These are phyloP conservation scores for Diaporthe citrichinensis DNA, from an alignment of 2,329 filamentous ascomycete species.

Conservation along the genomic window DNA sequence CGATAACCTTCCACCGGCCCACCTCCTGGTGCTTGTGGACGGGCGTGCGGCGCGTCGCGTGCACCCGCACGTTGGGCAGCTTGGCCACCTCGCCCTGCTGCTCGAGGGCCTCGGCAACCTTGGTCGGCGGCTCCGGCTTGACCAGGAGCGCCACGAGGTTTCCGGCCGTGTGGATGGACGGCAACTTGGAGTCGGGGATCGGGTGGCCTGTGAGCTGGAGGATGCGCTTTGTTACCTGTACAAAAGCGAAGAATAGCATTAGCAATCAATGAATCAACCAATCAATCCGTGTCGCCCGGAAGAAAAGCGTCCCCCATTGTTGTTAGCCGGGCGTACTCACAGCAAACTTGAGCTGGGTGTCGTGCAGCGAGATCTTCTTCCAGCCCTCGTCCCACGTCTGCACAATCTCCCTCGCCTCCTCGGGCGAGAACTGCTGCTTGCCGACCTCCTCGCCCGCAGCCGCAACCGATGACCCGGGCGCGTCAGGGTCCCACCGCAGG, in stretches of 20 bases:
- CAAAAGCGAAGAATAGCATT: slow-evolving; percentile 11
- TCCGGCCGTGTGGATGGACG: slow-evolving; percentile 66
- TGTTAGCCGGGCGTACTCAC: slow-evolving; percentile 61
- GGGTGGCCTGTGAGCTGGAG: slow-evolving; percentile 85
- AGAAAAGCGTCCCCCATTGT: background rate
- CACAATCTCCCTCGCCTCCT: slow-evolving; percentile 59
- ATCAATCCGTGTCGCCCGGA: background rate
- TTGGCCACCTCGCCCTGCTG: slow-evolving; percentile 60
- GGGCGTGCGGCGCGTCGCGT: slow-evolving; percentile 74
- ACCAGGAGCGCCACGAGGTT: slow-evolving; percentile 68
- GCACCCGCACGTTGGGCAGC: slow-evolving; percentile 80
- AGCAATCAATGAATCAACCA: slow-evolving; percentile 29
- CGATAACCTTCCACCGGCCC: slow-evolving; percentile 56
- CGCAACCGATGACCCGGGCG: slow-evolving; percentile 6
- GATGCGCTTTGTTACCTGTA: slow-evolving; percentile 84
- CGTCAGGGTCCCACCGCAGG: slow-evolving; percentile 43
- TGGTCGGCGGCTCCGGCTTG: slow-evolving; percentile 68
- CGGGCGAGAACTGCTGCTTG: slow-evolving; percentile 46
- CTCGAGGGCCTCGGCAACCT: slow-evolving; percentile 74
- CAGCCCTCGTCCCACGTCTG: slow-evolving; percentile 68
- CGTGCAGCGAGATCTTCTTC: slow-evolving; percentile 69
- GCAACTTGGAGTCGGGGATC: slow-evolving; percentile 79
- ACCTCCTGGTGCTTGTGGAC: slow-evolving; percentile 59
- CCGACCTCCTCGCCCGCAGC: slow-evolving; percentile 43
- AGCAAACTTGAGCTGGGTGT: slow-evolving; percentile 77